Evolutionary conservation across 2,329 filamentous ascomycete species (phyloP), one percentile per base, ranked within the genome.

Genomic region (Xylaria sp.): DNA sequence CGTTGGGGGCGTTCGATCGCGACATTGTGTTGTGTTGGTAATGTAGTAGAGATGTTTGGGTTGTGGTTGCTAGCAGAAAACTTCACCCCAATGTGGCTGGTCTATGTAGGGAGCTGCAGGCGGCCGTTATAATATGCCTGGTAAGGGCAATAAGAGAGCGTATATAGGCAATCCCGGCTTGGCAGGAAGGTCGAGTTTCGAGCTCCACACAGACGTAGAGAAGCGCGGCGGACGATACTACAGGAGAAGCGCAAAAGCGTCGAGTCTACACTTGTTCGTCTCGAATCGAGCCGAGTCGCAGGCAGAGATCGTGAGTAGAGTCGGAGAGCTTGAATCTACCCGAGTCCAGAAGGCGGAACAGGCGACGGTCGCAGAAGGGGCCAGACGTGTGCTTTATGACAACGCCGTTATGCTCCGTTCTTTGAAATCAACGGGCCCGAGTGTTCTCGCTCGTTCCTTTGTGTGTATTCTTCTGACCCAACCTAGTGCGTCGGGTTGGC

Each of bases 1-100:
- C 76, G 73, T 80, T 85, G 67, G 78, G 82, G 62, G 80, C 73
- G 67, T 78, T 76, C 54, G 81, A 69, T 68, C 82, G 82, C 69
- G 82, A 85, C 82, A 85, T 84, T 67, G 55, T 70, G 52, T 20
- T 41, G 29, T 52, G 26, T 39, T 39, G 50, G 9, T 39, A 39
- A 61, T 39, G 37, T 44, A 58, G 47, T 11, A 44, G 41, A 39
- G 9, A 13, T 7, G 34, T 40, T 40, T 18, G 26, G 42, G 44
- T 54, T 29, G 39, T 54, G 43, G 20, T 47, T n/a, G 40, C 29
- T 22, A 50, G 20, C 21, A 43, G 29, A 13, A n/a, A 34, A 13
- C 29, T 34, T 34, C 29, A 34, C 5, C 16, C 29, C 5, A 34
- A 9, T 26, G 24, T 26, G 24, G 29, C 29, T 13, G 16, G 29